These are phyloP conservation scores for Pulveroboletus sp. DNA, from an alignment of 768 basidiomycete genomes.

Conservation along the genomic window DNA sequence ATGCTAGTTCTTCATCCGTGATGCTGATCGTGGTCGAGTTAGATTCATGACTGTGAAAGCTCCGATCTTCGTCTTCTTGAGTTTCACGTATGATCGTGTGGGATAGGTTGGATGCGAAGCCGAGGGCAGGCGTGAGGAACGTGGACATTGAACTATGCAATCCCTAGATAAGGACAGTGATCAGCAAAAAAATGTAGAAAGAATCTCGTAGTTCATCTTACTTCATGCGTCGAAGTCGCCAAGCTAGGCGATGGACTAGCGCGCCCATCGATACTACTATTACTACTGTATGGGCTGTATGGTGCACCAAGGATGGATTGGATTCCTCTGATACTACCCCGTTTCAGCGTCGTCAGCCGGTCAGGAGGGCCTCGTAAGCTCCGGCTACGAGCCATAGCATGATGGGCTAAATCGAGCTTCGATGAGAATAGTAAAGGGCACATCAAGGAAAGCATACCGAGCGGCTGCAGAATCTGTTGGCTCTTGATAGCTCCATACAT, in stretches of 20 bases:
- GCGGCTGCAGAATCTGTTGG: constrained; percentile 85
- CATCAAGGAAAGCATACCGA: constrained; percentile 39
- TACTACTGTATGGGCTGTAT: constrained; percentile 81
- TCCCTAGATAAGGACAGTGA: constrained; percentile 33
- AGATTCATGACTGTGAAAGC: constrained; percentile 59
- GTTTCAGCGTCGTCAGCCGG: constrained; percentile 72
- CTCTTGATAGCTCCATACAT: constrained; percentile 91
- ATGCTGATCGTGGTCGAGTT: constrained; percentile 76
- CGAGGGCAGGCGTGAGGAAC: constrained; percentile 81
- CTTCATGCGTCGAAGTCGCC: constrained; percentile 84
- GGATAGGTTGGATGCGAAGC: constrained; percentile 93
- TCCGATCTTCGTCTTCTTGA: constrained; percentile 81
- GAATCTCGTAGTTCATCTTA: constrained; percentile 24
- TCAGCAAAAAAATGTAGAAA: constrained; percentile 10
- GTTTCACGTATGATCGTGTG: constrained; percentile 95
- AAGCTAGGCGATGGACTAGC: constrained; percentile 93
- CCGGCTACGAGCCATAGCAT: constrained; percentile 55
- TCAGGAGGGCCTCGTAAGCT: constrained; percentile 70
- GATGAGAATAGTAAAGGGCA: constrained; percentile 54
- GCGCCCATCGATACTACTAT: constrained; percentile 79
- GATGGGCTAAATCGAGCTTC: constrained; percentile 44
- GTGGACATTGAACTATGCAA: constrained; percentile 60
- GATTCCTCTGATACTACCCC: constrained; percentile 86
- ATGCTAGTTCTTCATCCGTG: constrained; percentile 90
- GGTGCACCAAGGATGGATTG: constrained; percentile 71